Conservation (phyloP, 2,329 filamentous ascomycete genomes). For the Diaporthe vaccinii region DNA sequence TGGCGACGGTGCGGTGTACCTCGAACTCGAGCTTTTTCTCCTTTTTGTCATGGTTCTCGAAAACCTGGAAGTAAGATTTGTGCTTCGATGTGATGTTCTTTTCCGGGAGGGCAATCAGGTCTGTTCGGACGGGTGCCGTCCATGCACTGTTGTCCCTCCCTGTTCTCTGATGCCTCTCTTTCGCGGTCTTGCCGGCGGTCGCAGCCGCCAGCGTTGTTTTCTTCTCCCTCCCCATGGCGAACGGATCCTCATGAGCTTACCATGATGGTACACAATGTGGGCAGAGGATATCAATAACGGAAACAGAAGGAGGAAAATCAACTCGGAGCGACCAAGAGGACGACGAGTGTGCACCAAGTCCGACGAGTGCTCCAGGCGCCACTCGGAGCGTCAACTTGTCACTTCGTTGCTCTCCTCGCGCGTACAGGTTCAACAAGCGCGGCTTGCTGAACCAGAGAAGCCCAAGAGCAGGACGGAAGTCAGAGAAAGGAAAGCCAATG, state of each 20-base stretch:
- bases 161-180: conserved; percentile 50
- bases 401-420: conserved; percentile 19
- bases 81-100: conserved; percentile 63
- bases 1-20: conserved; percentile 57
- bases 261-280: conserved; percentile 41
- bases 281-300: conserved; percentile 12
- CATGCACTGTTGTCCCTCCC: conserved; percentile 46
- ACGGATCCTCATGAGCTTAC: conserved; percentile 44
- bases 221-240: conserved; percentile 50
- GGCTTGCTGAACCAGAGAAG: conserved; percentile 34
- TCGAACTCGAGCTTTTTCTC: conserved; percentile 71
- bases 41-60: conserved; percentile 75
- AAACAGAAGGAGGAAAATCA: conserved; percentile 12
- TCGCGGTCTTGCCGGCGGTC: conserved; percentile 47
- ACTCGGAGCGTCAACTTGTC: conserved; percentile 13
- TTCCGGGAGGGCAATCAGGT: conserved; percentile 49
- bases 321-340: conserved; percentile 33
- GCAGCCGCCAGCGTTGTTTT: conserved; percentile 44
- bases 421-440: conserved; percentile 33
- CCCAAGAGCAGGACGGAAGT: conserved; percentile 31
- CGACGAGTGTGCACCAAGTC: conserved; percentile 29
- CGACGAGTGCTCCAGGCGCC: conserved; percentile 23
- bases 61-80: conserved; percentile 73
- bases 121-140: conserved; percentile 45
- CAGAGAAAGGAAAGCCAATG: conserved; percentile 31